A percentile compares a stretch with the other conserved stretches of the same genome.
These are phyloP conservation scores for Omphalotus guepiniiformis DNA, from an alignment of 768 basidiomycete species.

Conservation along the genomic window DNA sequence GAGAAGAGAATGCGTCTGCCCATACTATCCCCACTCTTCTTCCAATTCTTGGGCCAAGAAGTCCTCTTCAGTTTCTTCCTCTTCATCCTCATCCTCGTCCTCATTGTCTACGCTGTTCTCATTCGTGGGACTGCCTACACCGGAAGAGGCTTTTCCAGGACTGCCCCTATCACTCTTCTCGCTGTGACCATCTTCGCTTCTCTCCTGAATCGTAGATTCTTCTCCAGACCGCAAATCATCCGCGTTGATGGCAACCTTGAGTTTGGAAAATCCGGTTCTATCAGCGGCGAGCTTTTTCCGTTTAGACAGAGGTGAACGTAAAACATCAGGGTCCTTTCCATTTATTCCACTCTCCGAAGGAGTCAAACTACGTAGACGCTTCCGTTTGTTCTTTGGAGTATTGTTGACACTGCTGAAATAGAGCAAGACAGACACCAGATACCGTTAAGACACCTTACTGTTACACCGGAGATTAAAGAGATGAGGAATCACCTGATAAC, in stretches of 20 bases:
- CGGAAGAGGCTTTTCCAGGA: background rate
- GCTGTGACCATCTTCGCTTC: slow-evolving; percentile 15
- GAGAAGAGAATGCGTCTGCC: background rate
- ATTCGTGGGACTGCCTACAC: slow-evolving; percentile 7
- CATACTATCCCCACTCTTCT: slow-evolving; percentile 67
- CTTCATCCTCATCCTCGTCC: slow-evolving; percentile 41
- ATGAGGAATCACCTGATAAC: slow-evolving; percentile 32
- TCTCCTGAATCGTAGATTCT: slow-evolving; percentile 12
- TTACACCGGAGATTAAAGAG: background rate
- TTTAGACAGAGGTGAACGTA: slow-evolving; percentile 73
- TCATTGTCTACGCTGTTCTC: slow-evolving; percentile 35
- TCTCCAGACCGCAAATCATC: slow-evolving; percentile 37
- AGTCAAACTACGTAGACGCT: slow-evolving; percentile 68
- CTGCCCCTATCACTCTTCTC: background rate
- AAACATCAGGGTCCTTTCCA: slow-evolving; percentile 35
- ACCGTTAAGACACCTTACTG: slow-evolving; percentile 4
- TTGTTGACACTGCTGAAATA: slow-evolving; percentile 32
- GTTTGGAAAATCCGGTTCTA: slow-evolving; percentile 58
- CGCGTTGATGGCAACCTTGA: slow-evolving; percentile 64
- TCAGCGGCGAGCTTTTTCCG: slow-evolving; percentile 72
- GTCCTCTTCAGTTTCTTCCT: slow-evolving; percentile 65
- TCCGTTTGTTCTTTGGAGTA: slow-evolving; percentile 52
- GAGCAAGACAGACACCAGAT: slow-evolving; percentile 18
- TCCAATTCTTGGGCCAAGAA: slow-evolving; percentile 78
- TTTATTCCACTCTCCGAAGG: slow-evolving; percentile 54